Evolutionary conservation across 331 rosid genomes (phyloP), one percentile per base, ranked within the genome.

Genomic region (Phaseolus coccineus): DNA sequence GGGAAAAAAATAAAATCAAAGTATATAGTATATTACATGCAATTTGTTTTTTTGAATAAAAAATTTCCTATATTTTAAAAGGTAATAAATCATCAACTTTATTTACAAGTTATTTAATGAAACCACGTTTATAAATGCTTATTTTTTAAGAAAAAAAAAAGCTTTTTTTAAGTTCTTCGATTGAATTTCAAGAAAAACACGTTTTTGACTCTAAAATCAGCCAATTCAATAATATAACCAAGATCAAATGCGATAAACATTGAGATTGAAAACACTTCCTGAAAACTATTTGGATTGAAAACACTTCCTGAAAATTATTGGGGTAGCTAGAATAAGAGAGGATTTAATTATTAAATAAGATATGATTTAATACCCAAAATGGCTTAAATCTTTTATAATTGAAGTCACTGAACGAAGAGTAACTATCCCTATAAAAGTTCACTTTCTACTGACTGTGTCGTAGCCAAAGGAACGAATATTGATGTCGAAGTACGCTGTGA

Each of bases 281-380:
- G 8, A 72, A 72, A 72, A 53, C 37, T 53, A 6, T 72, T 72
- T 28, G 22, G 46, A 62, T 2, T 35, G 48, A 16, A 42, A 15
- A 62, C 33, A 7, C 68, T 31, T 31, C 24, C 68, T 2, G 8
- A 72, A 72, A 72, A 53, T 24, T 53, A 6, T 72, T 72, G 28
- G 42, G 16, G 37, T 14, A 33, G 27, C 6, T 5, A 35, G 51
- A 24, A 39, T 42, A 42, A 42, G 47, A 42, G 47, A 42, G 12
- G 13, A 8, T 42, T 8, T 0, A 35, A 35, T 19, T 19, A 19
- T 19, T 19, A 19, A 19, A 19, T 19, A 19, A 19, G 22, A 19
- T 19, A 19, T 19, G 22, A 19, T 19, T 19, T 40, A 40, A 40
- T 35, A 8, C 37, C 19, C 55, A 73, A 51, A 51, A 24, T 47